Percentiles rank a stretch among this genome's conserved stretches.
phyloP scores from a whole-genome alignment of 495 filamentous ascomycete genomes.

The Penicillium paradoxum region DNA sequence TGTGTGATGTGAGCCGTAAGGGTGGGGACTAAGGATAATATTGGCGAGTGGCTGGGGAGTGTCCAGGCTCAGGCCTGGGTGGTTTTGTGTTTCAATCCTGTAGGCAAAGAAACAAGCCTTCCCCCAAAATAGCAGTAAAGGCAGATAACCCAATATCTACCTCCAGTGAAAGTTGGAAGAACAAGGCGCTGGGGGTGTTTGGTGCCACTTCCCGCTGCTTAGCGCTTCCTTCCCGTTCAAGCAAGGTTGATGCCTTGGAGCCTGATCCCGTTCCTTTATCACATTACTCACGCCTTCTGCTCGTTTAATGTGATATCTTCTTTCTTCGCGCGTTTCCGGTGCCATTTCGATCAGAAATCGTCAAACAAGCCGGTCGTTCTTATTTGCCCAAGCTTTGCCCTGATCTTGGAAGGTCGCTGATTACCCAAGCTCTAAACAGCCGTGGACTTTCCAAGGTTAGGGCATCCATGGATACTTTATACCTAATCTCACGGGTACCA shows the following conservation, averaged over 20 bases:
- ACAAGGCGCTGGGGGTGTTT: background rate
- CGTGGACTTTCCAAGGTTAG: too few species aligned
- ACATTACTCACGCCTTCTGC: too few species aligned
- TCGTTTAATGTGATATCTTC: too few species aligned
- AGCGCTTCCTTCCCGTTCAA: background rate
- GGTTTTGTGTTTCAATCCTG: background rate
- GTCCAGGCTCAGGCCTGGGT: background rate
- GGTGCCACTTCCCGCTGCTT: background rate
- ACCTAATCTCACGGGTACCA: too few species aligned
- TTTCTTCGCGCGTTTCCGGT: too few species aligned
- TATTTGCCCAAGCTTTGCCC: too few species aligned
- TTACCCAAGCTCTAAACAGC: too few species aligned
- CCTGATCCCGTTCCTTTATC: background rate
- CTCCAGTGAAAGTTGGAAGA: background rate
- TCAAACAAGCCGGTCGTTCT: too few species aligned
- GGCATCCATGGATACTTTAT: too few species aligned
- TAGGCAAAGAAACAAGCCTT: background rate
- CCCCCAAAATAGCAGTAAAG: background rate
- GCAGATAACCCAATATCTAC: background rate
- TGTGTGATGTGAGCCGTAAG: slow-evolving; percentile 1
- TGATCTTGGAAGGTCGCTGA: too few species aligned
- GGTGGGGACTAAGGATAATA: slow-evolving; percentile 1
- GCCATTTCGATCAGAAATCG: too few species aligned
- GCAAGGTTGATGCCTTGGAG: background rate
- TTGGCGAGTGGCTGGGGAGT: slow-evolving; percentile 6